Evolutionary conservation across 129 eudicot species (phyloP).

Genomic region (Pseudognaphalium luteoalbum): DNA sequence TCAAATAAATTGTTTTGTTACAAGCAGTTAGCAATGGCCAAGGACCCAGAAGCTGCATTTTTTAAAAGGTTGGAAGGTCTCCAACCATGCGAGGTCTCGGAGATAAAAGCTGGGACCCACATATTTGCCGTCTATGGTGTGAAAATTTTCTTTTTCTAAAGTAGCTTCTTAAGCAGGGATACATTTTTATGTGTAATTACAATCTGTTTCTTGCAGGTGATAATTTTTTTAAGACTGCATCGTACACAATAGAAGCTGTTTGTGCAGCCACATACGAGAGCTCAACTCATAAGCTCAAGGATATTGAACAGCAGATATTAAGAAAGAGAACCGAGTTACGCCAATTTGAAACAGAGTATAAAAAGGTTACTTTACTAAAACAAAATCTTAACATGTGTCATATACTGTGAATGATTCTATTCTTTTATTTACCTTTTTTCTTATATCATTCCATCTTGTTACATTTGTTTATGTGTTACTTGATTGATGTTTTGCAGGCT

Average conservation of each 20-base stretch:
- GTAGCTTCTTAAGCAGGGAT: neutral
- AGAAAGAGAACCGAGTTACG: constrained; percentile 91
- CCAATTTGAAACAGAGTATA: constrained; percentile 85
- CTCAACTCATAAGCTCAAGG: constrained; percentile 73
- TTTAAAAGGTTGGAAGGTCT: constrained; percentile 94
- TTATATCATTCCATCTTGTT: neutral
- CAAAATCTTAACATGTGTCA: neutral
- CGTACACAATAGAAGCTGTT: constrained; percentile 84
- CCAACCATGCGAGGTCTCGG: constrained; percentile 92
- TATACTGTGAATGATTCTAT: neutral
- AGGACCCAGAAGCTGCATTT: constrained; percentile 97
- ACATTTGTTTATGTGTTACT: constrained; percentile 3
- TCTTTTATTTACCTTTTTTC: neutral
- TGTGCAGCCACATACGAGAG: constrained; percentile 81
- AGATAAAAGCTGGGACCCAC: constrained; percentile 92
- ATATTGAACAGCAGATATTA: constrained; percentile 78
- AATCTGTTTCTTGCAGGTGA: constrained; percentile 55
- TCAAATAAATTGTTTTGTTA: constrained; percentile 7
- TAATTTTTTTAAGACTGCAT: constrained; percentile 92
- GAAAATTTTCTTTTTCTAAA: constrained; percentile 27
- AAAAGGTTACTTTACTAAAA: constrained; percentile 54
- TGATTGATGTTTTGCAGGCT: constrained; percentile 51
- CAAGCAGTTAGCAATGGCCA: constrained; percentile 88
- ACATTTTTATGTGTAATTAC: neutral
- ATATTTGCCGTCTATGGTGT: constrained; percentile 91